These are phyloP conservation scores for Puccinia polysora DNA, from an alignment of 1,284 basidiomycete genomes.

Conservation along the genomic window DNA sequence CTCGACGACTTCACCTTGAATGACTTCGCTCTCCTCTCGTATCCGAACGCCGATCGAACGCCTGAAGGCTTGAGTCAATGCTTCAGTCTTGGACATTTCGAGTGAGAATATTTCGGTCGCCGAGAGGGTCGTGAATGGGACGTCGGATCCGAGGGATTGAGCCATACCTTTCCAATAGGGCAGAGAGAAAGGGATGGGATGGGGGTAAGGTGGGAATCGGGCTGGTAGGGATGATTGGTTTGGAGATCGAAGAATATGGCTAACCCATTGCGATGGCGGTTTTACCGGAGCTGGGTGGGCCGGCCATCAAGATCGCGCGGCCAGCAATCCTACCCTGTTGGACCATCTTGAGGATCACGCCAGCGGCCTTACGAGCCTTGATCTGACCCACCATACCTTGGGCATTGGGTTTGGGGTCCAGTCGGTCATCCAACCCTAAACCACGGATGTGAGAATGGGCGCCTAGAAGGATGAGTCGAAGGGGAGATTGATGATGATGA, in stretches of 20 bases:
- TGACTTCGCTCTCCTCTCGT: slow-evolving; percentile 94
- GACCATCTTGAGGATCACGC: slow-evolving; percentile 96
- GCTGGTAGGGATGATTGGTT: not conserved
- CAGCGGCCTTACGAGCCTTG: slow-evolving; percentile 90
- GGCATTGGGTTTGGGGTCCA: slow-evolving; percentile 77
- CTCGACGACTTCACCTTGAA: slow-evolving; percentile 97
- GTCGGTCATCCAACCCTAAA: slow-evolving; percentile 79
- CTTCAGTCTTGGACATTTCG: slow-evolving; percentile 94
- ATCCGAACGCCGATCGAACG: slow-evolving; percentile 93
- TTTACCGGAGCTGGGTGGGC: slow-evolving; percentile 92
- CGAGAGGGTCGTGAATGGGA: slow-evolving; percentile 95
- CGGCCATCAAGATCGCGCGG: slow-evolving; percentile 89
- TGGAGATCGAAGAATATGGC: slow-evolving; percentile 47
- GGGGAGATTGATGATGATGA: not conserved
- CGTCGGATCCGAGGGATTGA: slow-evolving; percentile 83
- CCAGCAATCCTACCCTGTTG: slow-evolving; percentile 92
- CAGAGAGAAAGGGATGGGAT: not conserved
- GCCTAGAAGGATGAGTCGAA: slow-evolving; percentile 55
- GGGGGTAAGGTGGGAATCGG: not conserved
- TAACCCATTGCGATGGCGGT: slow-evolving; percentile 91
- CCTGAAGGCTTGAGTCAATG: slow-evolving; percentile 90
- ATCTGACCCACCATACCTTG: slow-evolving; percentile 97
- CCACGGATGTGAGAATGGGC: slow-evolving; percentile 97
- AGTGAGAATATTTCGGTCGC: slow-evolving; percentile 96
- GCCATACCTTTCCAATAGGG: slow-evolving; percentile 73